These are phyloP conservation scores for Picea abies DNA, from an alignment of 83 land plant species.

Conservation along the genomic window DNA sequence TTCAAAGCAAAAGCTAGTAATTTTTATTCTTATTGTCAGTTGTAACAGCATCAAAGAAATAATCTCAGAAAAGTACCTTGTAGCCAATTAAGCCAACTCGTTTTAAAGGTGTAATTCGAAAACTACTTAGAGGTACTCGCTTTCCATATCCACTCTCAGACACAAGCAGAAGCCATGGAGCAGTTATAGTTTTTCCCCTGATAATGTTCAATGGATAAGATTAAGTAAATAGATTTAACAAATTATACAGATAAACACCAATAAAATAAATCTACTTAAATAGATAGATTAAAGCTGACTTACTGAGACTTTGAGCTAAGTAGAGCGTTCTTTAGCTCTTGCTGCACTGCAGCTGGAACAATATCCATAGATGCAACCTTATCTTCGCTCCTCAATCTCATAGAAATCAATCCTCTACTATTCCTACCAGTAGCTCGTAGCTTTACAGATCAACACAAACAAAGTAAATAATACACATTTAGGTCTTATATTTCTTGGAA, in stretches of 20 bases:
- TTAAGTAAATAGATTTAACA: neutral
- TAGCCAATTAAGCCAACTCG: slow-evolving; percentile 85
- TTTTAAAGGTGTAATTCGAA: slow-evolving; percentile 57
- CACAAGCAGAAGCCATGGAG: slow-evolving; percentile 94
- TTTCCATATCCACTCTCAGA: slow-evolving; percentile 90
- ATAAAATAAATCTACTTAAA: neutral
- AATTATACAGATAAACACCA: neutral
- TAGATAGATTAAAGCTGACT: neutral
- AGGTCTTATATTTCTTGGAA: neutral
- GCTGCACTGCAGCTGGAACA: slow-evolving; percentile 62
- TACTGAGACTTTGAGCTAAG: neutral
- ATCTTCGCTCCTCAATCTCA: slow-evolving; percentile 80
- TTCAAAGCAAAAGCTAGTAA: no score
- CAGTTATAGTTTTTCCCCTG: slow-evolving; percentile 32
- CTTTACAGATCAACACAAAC: slow-evolving; percentile 33
- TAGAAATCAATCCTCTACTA: slow-evolving; percentile 76
- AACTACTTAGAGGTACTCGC: slow-evolving; percentile 80
- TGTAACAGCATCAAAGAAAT: neutral
- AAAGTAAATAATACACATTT: neutral
- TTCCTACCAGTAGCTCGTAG: slow-evolving; percentile 76
- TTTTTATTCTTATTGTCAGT: no score
- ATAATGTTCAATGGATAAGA: neutral
- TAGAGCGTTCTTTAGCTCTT: slow-evolving; percentile 25
- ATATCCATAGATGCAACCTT: slow-evolving; percentile 92
- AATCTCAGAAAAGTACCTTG: slow-evolving; percentile 52